A percentile compares a stretch with the other conserved stretches of the same genome.
Conservation (phyloP, 2,329 filamentous ascomycete species). For the Monilinia laxa region DNA sequence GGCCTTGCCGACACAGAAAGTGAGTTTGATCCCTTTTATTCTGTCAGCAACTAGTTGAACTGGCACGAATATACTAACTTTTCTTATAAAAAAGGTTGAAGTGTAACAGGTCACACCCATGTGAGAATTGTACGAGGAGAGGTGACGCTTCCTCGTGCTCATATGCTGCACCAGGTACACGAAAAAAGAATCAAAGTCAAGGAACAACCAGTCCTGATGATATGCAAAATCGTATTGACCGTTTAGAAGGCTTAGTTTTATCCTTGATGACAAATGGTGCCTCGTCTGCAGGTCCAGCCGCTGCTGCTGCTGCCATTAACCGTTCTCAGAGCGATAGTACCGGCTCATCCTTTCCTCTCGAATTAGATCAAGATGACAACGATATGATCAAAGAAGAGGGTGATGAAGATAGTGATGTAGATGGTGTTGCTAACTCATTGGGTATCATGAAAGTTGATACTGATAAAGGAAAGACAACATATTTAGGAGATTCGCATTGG, state of each 20-base stretch:
- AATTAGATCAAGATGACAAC: slow-evolving; percentile 57
- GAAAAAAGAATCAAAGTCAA: slow-evolving; percentile 71
- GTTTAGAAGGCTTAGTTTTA: slow-evolving; percentile 86
- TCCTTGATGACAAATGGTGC: slow-evolving; percentile 90
- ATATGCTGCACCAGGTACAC: slow-evolving; percentile 69
- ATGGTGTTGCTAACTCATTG: slow-evolving; percentile 70
- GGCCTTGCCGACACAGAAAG: slow-evolving; percentile 89
- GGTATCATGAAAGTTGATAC: slow-evolving; percentile 80
- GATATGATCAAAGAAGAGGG: slow-evolving; percentile 58
- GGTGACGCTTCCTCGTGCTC: slow-evolving; percentile 78
- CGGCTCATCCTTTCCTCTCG: slow-evolving; percentile 35
- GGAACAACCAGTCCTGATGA: slow-evolving; percentile 74
- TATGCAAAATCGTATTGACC: slow-evolving; percentile 98
- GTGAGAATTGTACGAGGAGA: slow-evolving; percentile 91
- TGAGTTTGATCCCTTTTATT: slow-evolving; percentile 46
- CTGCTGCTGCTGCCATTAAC: slow-evolving; percentile 48
- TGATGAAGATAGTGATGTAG: slow-evolving; percentile 59
- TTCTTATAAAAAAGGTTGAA: slow-evolving; percentile 59
- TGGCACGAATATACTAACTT: slow-evolving; percentile 41
- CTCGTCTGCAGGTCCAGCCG: slow-evolving; percentile 60
- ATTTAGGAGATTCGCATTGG: slow-evolving; percentile 83
- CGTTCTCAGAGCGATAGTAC: slow-evolving; percentile 42
- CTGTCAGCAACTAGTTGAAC: slow-evolving; percentile 25
- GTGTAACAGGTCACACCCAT: slow-evolving; percentile 88
- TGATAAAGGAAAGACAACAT: slow-evolving; percentile 73